Evolutionary conservation across 2,329 filamentous ascomycete species (phyloP).

Genomic region (Xylaria sp.): DNA sequence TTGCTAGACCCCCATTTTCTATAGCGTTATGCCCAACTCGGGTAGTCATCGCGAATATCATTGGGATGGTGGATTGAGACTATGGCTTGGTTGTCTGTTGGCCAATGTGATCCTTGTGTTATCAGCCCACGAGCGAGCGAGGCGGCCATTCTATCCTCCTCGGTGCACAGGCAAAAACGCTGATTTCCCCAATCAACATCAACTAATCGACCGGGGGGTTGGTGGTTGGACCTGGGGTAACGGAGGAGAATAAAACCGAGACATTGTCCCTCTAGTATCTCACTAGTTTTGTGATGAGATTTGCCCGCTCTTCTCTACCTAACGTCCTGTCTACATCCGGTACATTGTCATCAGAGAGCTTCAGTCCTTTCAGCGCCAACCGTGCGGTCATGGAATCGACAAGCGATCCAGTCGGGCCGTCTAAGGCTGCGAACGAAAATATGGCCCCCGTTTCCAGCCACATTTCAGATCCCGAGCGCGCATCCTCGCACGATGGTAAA

Average conservation of each 20-base stretch:
- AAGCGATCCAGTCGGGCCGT: conserved; percentile 16
- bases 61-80: background rate
- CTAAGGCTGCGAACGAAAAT: conserved; percentile 18
- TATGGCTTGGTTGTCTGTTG: background rate
- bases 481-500: conserved; percentile 32
- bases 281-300: background rate
- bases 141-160: background rate
- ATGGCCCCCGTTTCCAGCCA: conserved; percentile 23
- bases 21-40: background rate
- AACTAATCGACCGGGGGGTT: background rate
- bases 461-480: conserved; percentile 30
- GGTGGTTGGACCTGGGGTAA: conserved; percentile 10
- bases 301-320: background rate
- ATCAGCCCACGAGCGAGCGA: background rate
- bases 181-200: conserved; percentile 1
- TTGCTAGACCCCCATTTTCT: conserved; percentile 3
- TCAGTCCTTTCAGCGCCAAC: background rate
- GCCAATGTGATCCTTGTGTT: conserved; percentile 10
- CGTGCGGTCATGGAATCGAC: conserved; percentile 18
- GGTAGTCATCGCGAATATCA: background rate
- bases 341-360: conserved; percentile 5
- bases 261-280: conserved; percentile 1
- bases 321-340: background rate
- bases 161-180: background rate
- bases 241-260: conserved; percentile 19